Conservation (phyloP, 1,284 basidiomycete species). For the Rhodotorula mucilaginosa region DNA sequence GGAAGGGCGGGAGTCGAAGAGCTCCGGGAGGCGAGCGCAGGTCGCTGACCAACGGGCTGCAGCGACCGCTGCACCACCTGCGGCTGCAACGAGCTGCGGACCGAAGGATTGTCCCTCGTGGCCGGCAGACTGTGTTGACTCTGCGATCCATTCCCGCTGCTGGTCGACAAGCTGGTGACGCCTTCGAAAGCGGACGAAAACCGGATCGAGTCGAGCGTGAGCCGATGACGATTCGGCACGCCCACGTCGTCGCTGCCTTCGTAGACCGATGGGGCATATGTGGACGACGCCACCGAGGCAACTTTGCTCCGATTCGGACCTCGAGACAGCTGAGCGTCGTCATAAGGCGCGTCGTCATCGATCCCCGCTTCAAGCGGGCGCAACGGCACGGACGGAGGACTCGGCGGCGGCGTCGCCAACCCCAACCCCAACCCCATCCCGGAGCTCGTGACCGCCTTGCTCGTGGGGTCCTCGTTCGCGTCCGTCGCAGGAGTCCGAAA, state of each 20-base stretch:
- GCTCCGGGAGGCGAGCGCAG: not conserved
- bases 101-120: no score
- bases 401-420: not conserved
- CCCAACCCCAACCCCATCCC: not conserved
- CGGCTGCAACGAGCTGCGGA: no score
- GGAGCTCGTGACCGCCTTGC: not conserved
- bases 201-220: constrained; percentile 19
- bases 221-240: not conserved
- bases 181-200: constrained; percentile 7
- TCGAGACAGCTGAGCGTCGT: not conserved
- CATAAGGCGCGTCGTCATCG: not conserved
- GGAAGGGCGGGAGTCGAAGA: not conserved
- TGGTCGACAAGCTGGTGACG: not conserved
- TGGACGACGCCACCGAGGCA: constrained; percentile 7
- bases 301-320: not conserved
- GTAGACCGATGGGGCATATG: not conserved
- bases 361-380: not conserved
- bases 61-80: no score
- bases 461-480: not conserved
- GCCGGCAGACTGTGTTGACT: not conserved
- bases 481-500: not conserved
- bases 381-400: not conserved
- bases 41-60: not conserved
- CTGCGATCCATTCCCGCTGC: not conserved
- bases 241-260: not conserved